Evolutionary conservation across 306 rosid genomes (phyloP).

Genomic region (Begonia peltatifolia): DNA sequence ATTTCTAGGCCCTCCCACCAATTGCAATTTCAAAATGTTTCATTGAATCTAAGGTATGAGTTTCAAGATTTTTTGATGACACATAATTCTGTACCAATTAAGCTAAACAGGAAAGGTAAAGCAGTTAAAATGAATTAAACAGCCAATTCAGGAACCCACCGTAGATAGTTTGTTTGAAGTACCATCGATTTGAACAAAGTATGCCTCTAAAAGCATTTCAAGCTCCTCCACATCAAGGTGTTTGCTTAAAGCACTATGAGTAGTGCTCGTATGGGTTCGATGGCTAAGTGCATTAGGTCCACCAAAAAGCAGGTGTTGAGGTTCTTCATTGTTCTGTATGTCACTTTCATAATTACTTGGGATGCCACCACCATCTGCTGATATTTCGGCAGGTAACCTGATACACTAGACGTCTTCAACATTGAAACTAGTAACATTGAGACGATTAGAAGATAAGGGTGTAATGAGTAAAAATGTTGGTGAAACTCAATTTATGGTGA

Average conservation of each 20-base stretch:
- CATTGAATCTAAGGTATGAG: no score
- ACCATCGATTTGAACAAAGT: constrained; percentile 94
- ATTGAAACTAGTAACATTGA: no score
- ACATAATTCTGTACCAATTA: no score
- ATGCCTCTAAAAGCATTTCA: constrained; percentile 97
- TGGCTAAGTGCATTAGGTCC: constrained; percentile 24
- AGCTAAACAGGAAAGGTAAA: background rate
- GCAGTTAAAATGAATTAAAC: background rate
- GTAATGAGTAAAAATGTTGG: background rate
- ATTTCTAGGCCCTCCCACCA: no score
- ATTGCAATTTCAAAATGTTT: no score
- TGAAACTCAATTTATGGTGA: constrained; percentile 2
- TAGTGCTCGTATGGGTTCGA: constrained; percentile 56
- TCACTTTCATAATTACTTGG: constrained; percentile 22
- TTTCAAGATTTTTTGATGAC: no score
- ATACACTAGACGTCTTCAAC: background rate
- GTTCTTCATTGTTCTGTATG: constrained; percentile 17
- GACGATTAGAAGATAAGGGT: background rate
- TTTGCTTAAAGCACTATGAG: constrained; percentile 51
- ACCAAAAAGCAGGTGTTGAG: constrained; percentile 24
- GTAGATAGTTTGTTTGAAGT: constrained; percentile 62
- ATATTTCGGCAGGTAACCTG: constrained; percentile 45
- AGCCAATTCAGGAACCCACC: constrained; percentile 16
- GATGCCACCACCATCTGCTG: constrained; percentile 32
- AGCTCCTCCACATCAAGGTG: constrained; percentile 88